These are phyloP conservation scores for Clavulina sp. DNA, from an alignment of 768 basidiomycete genomes.

Conservation along the genomic window DNA sequence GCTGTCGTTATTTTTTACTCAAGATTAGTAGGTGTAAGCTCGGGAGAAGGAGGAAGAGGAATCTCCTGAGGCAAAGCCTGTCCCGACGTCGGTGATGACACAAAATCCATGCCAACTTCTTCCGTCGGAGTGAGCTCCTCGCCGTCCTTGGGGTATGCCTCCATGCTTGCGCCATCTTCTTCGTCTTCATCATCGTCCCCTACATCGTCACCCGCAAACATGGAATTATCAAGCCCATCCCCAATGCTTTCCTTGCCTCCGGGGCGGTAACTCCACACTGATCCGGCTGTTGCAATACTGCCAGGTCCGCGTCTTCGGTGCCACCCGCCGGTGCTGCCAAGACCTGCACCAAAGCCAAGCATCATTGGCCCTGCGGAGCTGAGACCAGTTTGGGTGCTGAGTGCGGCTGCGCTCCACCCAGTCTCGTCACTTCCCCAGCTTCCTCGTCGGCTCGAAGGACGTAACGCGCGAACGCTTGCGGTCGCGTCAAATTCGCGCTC, in stretches of 20 bases:
- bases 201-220: constrained; percentile 3
- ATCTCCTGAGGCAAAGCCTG: neutral
- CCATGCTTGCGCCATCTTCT: neutral
- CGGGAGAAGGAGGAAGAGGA: neutral
- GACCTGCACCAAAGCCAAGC: neutral
- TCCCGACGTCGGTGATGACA: neutral
- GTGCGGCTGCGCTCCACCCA: constrained; percentile 53
- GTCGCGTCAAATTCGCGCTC: constrained; percentile 48
- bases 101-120: neutral
- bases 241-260: neutral
- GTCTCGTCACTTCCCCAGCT: constrained; percentile 89
- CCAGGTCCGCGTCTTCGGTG: neutral
- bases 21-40: no score
- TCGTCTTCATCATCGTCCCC: constrained; percentile 2
- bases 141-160: neutral
- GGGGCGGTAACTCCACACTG: neutral
- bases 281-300: constrained; percentile 2
- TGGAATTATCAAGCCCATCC: neutral
- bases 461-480: constrained; percentile 77
- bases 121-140: neutral
- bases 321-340: constrained; percentile 1
- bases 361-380: neutral
- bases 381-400: neutral
- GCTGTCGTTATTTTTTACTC: no score
- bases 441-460: constrained; percentile 67